Evolutionary conservation across 2,329 filamentous ascomycete species (phyloP).

Genomic region (Trichoderma sp.): DNA sequence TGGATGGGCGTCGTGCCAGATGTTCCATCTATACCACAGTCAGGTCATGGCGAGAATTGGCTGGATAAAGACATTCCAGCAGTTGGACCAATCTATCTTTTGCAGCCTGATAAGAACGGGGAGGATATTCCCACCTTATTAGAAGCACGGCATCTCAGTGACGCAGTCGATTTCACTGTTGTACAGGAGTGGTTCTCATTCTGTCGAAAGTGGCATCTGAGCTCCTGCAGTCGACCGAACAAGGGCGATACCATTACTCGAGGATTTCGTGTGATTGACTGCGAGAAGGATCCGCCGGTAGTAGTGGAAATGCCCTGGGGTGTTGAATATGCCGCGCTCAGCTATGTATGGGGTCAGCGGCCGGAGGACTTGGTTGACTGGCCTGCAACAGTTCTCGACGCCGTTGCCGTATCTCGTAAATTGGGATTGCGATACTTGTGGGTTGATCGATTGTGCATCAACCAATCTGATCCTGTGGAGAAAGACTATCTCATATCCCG

Average conservation of each 20-base stretch:
- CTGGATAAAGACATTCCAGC: slow-evolving; percentile 16
- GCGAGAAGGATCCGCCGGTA: not conserved
- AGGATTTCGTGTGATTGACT: slow-evolving; percentile 14
- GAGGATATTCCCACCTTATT: not conserved
- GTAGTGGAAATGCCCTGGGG: not conserved
- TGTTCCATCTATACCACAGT: not conserved
- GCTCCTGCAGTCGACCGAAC: not conserved
- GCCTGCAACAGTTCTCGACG: slow-evolving; percentile 42
- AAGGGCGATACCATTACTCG: not conserved
- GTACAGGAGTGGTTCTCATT: slow-evolving; percentile 9
- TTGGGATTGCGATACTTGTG: slow-evolving; percentile 46
- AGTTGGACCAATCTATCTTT: slow-evolving; percentile 14
- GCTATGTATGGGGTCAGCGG: slow-evolving; percentile 44
- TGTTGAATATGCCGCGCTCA: slow-evolving; percentile 42
- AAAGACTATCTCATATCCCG: slow-evolving; percentile 15
- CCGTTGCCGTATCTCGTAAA: slow-evolving; percentile 47
- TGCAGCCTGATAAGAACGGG: not conserved
- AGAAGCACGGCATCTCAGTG: not conserved
- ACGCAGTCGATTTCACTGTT: not conserved
- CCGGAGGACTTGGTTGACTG: slow-evolving; percentile 21
- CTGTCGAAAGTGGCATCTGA: not conserved
- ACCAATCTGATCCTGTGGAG: slow-evolving; percentile 45
- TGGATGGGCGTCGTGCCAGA: slow-evolving; percentile 20
- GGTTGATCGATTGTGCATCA: slow-evolving; percentile 49
- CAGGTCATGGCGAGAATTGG: slow-evolving; percentile 6